A percentile compares a stretch with the other conserved stretches of the same genome.
phyloP scores from a whole-genome alignment of 768 basidiomycete genomes.

The Flagelloscypha sp. region DNA sequence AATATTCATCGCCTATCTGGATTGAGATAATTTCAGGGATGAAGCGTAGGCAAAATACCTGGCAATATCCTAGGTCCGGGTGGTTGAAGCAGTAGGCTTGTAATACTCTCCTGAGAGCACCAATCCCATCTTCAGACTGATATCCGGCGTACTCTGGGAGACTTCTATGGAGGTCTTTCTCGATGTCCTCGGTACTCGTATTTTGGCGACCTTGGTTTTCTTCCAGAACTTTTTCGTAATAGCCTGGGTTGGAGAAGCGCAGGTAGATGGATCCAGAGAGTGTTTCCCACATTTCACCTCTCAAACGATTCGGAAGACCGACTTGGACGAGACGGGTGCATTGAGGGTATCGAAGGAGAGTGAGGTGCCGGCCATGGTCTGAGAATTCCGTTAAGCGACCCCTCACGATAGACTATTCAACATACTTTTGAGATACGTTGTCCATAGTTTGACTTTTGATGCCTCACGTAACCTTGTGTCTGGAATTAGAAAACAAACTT shows the following conservation, averaged over 20 bases:
- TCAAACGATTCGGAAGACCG: conserved; percentile 86
- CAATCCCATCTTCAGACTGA: conserved; percentile 83
- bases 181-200: conserved; percentile 95
- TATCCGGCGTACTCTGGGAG: conserved; percentile 96
- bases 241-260: conserved; percentile 79
- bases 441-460: conserved; percentile 95
- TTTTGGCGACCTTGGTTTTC: conserved; percentile 72
- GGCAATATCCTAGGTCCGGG: conserved; percentile 91
- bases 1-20: conserved; percentile 94
- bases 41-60: conserved; percentile 43
- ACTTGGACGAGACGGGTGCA: conserved; percentile 97
- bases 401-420: no score
- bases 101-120: conserved; percentile 76
- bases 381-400: no score
- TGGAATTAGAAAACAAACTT: no score
- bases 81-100: conserved; percentile 96
- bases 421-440: conserved; percentile 73
- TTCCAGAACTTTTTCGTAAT: conserved; percentile 66
- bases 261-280: conserved; percentile 90
- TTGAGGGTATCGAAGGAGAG: conserved; percentile 90
- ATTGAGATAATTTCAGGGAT: conserved; percentile 3
- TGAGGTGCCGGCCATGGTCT: conserved; percentile 94
- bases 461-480: conserved; percentile 76
- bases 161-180: conserved; percentile 94
- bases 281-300: conserved; percentile 98